Evolutionary conservation across 106 monocot species (phyloP), one percentile per base, ranked within the genome.

Genomic region (Apostasia shenzhenica): DNA sequence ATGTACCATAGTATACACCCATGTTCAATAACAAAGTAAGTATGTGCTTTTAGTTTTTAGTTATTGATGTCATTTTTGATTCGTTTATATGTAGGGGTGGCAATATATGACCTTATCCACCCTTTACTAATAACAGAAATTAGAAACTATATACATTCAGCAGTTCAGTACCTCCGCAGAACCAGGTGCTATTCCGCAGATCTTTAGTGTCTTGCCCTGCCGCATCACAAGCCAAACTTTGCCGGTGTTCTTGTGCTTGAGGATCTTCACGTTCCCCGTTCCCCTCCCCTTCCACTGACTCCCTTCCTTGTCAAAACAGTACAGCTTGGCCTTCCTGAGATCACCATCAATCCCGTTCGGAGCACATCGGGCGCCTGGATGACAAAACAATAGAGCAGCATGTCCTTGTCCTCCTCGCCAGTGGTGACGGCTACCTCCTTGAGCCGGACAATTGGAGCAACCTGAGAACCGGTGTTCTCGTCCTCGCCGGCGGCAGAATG

Each of bases 281-380:
- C 95, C 95, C 68, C 95, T 63, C 82, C 88, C 95, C 79, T 95
- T 95, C 95, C 95, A 95, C 70, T 86, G 95, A 64, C 82, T 95
- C 55, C 86, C 95, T 0, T 95, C 94, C 79, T 95, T 91, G 59
- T 95, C 91, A 52, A 85, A 95, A 64, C 94, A 61, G 69, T 95
- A 95, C 1, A 95, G 85, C 88, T 95, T 95, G 43, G 94, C 70
- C 70, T 95, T 95, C 83, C 94, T 91, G 55, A 49, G 37, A 50
- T 2, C 1, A 63, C 4, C 41, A 45, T 54, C 26, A 43, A 64
- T 63, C 26, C 38, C n/a, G n/a, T n/a, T n/a, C n/a, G n/a, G n/a
- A n/a, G n/a, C n/a, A n/a, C n/a, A 26, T 6, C 56, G 11, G 14
- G 5, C 47, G 8, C 48, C 73, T 61, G 43, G 41, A 41, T 3